These are phyloP conservation scores for Anacardium occidentale DNA, from an alignment of 345 rosid species.

Conservation along the genomic window DNA sequence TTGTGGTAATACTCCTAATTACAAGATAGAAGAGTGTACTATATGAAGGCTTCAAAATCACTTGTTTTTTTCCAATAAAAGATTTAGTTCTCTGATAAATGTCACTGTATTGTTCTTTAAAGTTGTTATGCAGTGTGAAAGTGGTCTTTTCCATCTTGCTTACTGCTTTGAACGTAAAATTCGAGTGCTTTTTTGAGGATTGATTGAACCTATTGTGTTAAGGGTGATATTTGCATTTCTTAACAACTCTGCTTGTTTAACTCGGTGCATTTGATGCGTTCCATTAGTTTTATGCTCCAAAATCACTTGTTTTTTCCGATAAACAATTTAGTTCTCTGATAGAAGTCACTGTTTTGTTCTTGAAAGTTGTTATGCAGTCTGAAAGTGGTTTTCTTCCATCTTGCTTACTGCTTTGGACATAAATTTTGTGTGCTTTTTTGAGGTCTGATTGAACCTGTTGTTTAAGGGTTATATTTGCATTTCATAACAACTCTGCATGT, in stretches of 20 bases:
- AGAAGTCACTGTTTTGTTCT: neutral
- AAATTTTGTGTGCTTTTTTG: neutral
- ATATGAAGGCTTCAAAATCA: neutral
- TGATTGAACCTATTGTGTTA: constrained; percentile 4
- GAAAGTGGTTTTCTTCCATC: neutral
- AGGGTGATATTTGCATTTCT: constrained; percentile 4
- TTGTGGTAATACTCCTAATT: neutral
- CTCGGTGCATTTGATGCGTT: constrained; percentile 11
- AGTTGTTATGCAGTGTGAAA: constrained; percentile 3
- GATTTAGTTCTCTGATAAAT: neutral
- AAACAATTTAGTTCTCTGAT: neutral
- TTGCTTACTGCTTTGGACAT: neutral
- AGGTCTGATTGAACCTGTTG: neutral
- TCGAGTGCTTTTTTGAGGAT: neutral
- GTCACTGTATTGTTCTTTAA: neutral
- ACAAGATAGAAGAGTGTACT: neutral
- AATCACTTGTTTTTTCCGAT: neutral
- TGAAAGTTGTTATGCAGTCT: constrained; percentile 3
- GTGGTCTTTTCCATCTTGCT: neutral
- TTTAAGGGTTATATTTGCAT: constrained; percentile 3
- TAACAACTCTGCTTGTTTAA: constrained; percentile 6
- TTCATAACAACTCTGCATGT: constrained; percentile 1
- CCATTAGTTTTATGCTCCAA: neutral
- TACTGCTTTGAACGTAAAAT: neutral
- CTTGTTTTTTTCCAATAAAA: neutral